Base-by-base conservation (phyloP, 495 filamentous ascomycete species). In the Penicillium arizonense region DNA sequence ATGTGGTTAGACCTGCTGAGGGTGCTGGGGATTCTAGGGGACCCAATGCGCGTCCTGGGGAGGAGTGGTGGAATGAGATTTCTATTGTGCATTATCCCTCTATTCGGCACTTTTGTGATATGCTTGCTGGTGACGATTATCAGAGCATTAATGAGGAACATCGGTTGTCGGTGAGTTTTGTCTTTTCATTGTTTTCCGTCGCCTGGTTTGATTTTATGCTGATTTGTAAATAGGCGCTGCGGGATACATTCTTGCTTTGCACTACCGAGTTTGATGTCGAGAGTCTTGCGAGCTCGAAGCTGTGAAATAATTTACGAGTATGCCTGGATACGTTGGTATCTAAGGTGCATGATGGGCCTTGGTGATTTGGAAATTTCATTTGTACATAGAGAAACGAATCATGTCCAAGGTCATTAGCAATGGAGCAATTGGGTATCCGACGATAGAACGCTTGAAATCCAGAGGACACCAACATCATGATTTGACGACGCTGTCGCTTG, bases 1-100 rank as follows among this genome's bases (percentile, higher is more conserved):
- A 69, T 40, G 81, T 86, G 3, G 70, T 85, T 12, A 52, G 63
- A 9, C 58, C 64, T 10, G 2, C 18, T 46, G 12, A 26, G 50
- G 40, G 56, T 42, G 6, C 42, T 16, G 58, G 63, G 26, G 67
- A 71, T 30, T 66, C 70, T 12, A 40, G 58, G 46, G 70, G 52
- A 33, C 52, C 12, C 6, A 44, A 47, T n/a, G 63, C 56, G 10
- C 56, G 65, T n/a, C 66, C 63, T 23, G 51, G 52, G 33, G 43
- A 63, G 45, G 68, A 69, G 11, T 79, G 78, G 77, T 74, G 71
- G 69, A 77, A 82, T 75, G 74, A 85, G 67, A 69, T 85, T 42
- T 83, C 84, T 5, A 66, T 86, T 41, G 84, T 84, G 59, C 83
- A 87, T 72, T 87, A 87, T 67, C 84, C 85, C 8, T 82, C 75